Evolutionary conservation across 805 yeast genomes (phyloP).

Genomic region (Suhomyces pyralidae): DNA sequence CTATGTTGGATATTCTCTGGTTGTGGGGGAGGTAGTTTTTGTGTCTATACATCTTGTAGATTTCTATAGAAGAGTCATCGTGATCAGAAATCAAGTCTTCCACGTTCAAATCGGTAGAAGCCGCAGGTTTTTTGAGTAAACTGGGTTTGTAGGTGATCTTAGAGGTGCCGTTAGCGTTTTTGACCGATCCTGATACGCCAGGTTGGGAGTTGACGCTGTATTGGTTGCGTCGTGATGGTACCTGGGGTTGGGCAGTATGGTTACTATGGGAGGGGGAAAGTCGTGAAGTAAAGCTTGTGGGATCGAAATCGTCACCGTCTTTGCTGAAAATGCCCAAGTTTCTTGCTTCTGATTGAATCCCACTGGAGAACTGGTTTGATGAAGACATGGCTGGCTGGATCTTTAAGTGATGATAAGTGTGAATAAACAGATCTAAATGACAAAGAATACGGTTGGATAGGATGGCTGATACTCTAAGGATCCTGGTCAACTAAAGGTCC

Average conservation of each 20-base stretch:
- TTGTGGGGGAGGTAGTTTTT: slow-evolving; percentile 42
- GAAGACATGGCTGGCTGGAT: background rate
- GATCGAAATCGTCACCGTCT: background rate
- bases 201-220: background rate
- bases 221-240: background rate
- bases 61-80: slow-evolving; percentile 36
- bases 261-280: background rate
- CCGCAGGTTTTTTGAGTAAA: slow-evolving; percentile 4
- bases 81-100: slow-evolving; percentile 27
- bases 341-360: background rate
- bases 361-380: background rate
- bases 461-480: background rate
- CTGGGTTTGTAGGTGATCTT: slow-evolving; percentile 11
- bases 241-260: background rate
- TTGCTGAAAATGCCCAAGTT: background rate
- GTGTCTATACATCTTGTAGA: slow-evolving; percentile 41
- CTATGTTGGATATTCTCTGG: slow-evolving; percentile 40
- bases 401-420: background rate
- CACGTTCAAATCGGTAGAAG: background rate
- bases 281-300: background rate
- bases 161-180: background rate
- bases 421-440: background rate
- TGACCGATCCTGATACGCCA: background rate
- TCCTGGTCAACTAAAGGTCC: background rate
- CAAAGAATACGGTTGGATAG: background rate